Conservation (phyloP, 805 yeast species). For the Pichia exigua region DNA sequence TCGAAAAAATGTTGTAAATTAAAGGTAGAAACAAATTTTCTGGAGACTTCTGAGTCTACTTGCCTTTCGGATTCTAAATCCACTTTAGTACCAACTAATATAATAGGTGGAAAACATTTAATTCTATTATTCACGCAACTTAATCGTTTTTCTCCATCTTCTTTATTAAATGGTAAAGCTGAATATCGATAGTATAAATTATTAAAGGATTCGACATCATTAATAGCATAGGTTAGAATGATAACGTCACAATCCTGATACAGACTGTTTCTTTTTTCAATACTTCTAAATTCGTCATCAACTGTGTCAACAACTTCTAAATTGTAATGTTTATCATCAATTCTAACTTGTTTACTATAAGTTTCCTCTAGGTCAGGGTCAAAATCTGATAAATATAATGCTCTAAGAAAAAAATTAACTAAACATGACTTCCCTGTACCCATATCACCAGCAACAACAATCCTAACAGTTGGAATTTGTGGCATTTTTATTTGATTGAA, state of each 20-base stretch:
- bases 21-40: constrained; percentile 18
- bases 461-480: constrained; percentile 12
- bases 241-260: constrained; percentile 37
- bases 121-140: constrained; percentile 1
- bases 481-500: background rate
- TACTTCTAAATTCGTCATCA: constrained; percentile 57
- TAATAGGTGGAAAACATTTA: constrained; percentile 16
- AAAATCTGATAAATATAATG: constrained; percentile 16
- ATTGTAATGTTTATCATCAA: constrained; percentile 31
- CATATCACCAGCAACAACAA: constrained; percentile 27
- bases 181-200: constrained; percentile 9
- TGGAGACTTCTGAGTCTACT: constrained; percentile 42
- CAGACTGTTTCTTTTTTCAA: constrained; percentile 10
- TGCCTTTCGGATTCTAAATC: constrained; percentile 73
- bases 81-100: constrained; percentile 69
- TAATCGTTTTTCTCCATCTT: constrained; percentile 2
- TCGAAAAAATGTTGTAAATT: constrained; percentile 40
- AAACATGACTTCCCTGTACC: constrained; percentile 28
- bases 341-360: constrained; percentile 16
- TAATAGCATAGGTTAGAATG: constrained; percentile 42
- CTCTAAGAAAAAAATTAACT: constrained; percentile 18
- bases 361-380: constrained; percentile 26
- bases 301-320: constrained; percentile 74
- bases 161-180: constrained; percentile 30
- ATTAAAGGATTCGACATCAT: constrained; percentile 24